Evolutionary conservation across 1,284 basidiomycete species (phyloP), one percentile per base, ranked within the genome.

Genomic region (Cutaneotrichosporon cavernicola): DNA sequence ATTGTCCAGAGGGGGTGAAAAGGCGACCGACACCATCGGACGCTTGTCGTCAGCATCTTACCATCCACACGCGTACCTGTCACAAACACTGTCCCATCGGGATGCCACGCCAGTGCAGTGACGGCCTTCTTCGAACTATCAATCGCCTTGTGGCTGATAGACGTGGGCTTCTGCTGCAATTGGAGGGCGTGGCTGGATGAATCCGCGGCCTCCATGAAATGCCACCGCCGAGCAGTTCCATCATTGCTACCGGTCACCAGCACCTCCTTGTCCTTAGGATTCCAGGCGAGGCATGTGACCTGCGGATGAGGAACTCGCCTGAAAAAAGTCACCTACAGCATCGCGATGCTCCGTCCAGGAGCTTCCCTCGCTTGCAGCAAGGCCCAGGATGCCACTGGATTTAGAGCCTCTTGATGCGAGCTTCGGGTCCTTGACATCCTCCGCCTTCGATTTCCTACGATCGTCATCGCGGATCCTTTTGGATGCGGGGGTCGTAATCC

Each of bases 241-340:
- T 80, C 78, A 5, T 60, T 61, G 9, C 70, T 70, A 1, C 71
- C 73, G 0, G 73, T 72, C 6, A 75, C 76, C 10, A 80, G 53
- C 3, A 75, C 67, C 30, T 76, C 75, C 4, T 58, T 53, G 50
- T 78, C 77, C 46, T 72, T 72, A 0, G 78, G 76, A 46, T 78
- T 78, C 76, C 76, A 80, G 0, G 73, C 72, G 1, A 78, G 61
- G 38, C 71, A 71, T 3, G 72, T 72, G 1, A 79, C 75, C 73
- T 76, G 30, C 1, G 14, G 51, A 34, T 67, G 40, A 65, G 67
- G 11, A 30, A 18, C 10, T 5, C 5, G 7, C 13, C 30, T 32
- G 5, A 14, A 32, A 18, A 32, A 16, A 10, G 30, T 14, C 8
- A 67, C 71, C 67, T 52, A 74, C 73, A 9, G 65, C 60, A 69